These are phyloP conservation scores for Penicillium vulpinum DNA, from an alignment of 2,329 filamentous ascomycete species.

Conservation along the genomic window DNA sequence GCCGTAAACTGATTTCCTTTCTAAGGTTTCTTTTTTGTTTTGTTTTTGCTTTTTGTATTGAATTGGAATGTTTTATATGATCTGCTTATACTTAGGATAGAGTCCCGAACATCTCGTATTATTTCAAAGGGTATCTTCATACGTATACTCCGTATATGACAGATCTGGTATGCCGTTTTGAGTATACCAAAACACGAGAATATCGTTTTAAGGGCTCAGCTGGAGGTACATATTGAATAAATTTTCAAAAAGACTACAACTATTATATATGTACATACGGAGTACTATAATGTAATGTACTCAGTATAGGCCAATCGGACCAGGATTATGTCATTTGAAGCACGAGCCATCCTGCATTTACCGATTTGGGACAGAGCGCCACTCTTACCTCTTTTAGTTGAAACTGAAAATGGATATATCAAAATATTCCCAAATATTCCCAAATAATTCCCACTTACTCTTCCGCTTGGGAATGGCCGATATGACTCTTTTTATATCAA, in stretches of 20 bases:
- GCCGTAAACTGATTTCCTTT: too few relatives aligned
- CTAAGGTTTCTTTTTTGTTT: too few relatives aligned
- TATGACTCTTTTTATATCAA: neutral
- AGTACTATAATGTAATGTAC: too few relatives aligned
- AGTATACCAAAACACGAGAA: neutral
- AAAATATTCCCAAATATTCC: neutral
- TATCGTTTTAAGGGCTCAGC: too few relatives aligned
- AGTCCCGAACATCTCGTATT: neutral
- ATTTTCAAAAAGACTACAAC: too few relatives aligned
- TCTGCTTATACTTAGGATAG: neutral
- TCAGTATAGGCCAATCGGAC: too few relatives aligned
- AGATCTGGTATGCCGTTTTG: neutral
- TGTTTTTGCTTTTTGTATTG: too few relatives aligned
- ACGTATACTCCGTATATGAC: too few relatives aligned
- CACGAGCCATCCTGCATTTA: conserved; percentile 15
- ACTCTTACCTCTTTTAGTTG: neutral
- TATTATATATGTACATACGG: too few relatives aligned
- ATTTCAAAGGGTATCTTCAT: neutral
- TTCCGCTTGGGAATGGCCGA: neutral
- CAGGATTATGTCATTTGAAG: conserved; percentile 11
- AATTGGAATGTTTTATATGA: neutral
- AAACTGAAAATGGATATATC: neutral
- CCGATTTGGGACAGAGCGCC: conserved; percentile 6
- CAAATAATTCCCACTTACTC: too few relatives aligned
- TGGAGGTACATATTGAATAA: too few relatives aligned